Percentiles rank a stretch among this genome's conserved stretches.
phyloP scores from a whole-genome alignment of 768 basidiomycete species.

The Rhodotorula toruloides region DNA sequence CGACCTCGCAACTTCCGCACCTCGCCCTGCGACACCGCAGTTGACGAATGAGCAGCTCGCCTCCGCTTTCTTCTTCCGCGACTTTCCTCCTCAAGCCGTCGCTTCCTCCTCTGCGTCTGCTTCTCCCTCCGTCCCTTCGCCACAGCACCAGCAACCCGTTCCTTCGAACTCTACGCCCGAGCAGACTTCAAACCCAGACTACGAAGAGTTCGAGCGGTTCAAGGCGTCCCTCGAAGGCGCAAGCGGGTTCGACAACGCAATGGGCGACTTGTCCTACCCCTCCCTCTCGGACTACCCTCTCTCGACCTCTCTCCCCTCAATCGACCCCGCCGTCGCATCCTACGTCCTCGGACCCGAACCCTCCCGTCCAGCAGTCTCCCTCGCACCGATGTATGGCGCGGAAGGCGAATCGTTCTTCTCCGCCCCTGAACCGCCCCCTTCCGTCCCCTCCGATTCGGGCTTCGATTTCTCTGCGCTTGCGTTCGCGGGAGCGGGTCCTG shows the following conservation, averaged over 20 bases:
- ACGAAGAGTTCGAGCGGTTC: too few relatives aligned
- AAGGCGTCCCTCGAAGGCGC: too few relatives aligned
- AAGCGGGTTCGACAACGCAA: too few relatives aligned
- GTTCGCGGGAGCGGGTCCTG: too few relatives aligned
- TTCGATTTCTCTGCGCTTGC: too few relatives aligned
- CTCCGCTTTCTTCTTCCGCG: conserved; percentile 25
- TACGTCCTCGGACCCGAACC: neutral
- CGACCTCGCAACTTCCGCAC: neutral
- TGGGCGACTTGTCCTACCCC: neutral
- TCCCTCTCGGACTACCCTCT: neutral
- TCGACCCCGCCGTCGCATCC: neutral
- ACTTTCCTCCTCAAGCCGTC: conserved; percentile 2
- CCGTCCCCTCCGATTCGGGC: neutral
- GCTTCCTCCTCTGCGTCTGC: neutral
- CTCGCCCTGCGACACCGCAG: neutral
- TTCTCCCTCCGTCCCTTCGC: neutral
- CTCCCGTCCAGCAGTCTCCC: neutral
- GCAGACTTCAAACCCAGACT: neutral
- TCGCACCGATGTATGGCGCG: conserved; percentile 5
- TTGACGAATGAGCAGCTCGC: conserved; percentile 14
- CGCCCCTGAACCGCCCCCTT: neutral
- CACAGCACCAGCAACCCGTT: neutral
- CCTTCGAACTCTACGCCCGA: neutral
- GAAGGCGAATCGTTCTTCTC: neutral
- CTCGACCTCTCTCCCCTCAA: neutral